Evolutionary conservation across 495 filamentous ascomycete genomes (phyloP), one percentile per base, ranked within the genome.

Genomic region (Penicillium canariense): DNA sequence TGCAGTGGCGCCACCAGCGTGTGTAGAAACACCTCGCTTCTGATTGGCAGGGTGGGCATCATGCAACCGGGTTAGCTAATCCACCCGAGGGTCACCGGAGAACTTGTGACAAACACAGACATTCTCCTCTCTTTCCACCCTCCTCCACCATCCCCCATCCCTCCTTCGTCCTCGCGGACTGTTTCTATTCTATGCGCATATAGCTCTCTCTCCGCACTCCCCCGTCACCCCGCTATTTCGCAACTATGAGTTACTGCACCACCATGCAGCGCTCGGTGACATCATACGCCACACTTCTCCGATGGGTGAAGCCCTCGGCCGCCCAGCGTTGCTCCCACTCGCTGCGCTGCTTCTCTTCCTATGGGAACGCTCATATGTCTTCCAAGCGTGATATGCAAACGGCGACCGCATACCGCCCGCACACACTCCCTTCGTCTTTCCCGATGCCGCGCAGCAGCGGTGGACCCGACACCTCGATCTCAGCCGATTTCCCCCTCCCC

Each of bases 401-500:
- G n/a, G 81, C 82, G 5, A 85, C 88, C 28, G 81, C 87, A 56
- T 91, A 91, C 71, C 88, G 86, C 54, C 87, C 91, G 22, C 87
- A 90, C 61, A 75, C 81, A 9, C 75, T 96, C 15, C 74, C 74
- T n/a, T 75, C 84, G 4, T 73, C 81, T 5, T 79, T 80, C 47
- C 84, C 87, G 31, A 79, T 84, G 47, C 87, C 88, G 36, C 85
- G 87, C 52, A 89, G 85, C 70, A 71, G 80, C 18, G 79, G 82
- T 17, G 73, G 78, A 30, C 80, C 83, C 36, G 85, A 92, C 53
- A 85, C 82, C 12, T 89, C 88, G 25, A 88, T 91, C 61, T 78
- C 85, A 11, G 79, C 80, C 35, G 74, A 73, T 40, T 72, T 71
- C 56, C 64, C 68, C 22, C 47, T 60, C 30, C 31, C 67, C 30